Evolutionary conservation across 352 stramenopile genomes (phyloP).

Genomic region (Globisporangium canariense): DNA sequence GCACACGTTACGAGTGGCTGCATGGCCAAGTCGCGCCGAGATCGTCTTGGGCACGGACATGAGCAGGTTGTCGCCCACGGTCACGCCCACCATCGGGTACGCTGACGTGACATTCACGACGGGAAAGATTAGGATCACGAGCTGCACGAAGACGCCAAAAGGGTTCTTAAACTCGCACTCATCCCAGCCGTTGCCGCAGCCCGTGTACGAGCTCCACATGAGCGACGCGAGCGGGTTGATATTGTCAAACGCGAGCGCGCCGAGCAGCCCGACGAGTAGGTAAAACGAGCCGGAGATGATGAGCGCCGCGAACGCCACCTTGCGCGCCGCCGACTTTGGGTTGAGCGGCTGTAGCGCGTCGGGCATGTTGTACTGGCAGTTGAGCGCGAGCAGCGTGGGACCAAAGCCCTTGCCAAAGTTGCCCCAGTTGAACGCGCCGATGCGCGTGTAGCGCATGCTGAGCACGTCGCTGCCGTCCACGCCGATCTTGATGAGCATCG

Average conservation of each 20-base stretch:
- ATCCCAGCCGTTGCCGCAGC: slow-evolving; percentile 77
- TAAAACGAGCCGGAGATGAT: slow-evolving; percentile 71
- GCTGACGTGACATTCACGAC: slow-evolving; percentile 83
- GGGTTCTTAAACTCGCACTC: slow-evolving; percentile 42
- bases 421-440: slow-evolving; percentile 66
- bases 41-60: slow-evolving; percentile 72
- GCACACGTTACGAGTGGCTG: slow-evolving; percentile 47
- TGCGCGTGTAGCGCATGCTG: slow-evolving; percentile 33
- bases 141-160: slow-evolving; percentile 58
- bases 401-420: slow-evolving; percentile 85
- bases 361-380: slow-evolving; percentile 88
- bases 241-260: slow-evolving; percentile 68
- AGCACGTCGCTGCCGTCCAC: slow-evolving; percentile 52
- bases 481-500: slow-evolving; percentile 66
- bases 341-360: slow-evolving; percentile 78
- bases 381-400: slow-evolving; percentile 77
- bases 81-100: slow-evolving; percentile 83
- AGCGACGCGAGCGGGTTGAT: slow-evolving; percentile 76
- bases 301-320: slow-evolving; percentile 62
- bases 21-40: slow-evolving; percentile 44
- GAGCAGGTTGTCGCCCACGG: slow-evolving; percentile 83
- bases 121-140: slow-evolving; percentile 80
- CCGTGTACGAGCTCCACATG: slow-evolving; percentile 80
- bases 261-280: slow-evolving; percentile 67
- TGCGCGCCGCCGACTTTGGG: slow-evolving; percentile 55